Base-by-base conservation (phyloP, 2,329 filamentous ascomycete species). In the Aspergillus hortae region DNA sequence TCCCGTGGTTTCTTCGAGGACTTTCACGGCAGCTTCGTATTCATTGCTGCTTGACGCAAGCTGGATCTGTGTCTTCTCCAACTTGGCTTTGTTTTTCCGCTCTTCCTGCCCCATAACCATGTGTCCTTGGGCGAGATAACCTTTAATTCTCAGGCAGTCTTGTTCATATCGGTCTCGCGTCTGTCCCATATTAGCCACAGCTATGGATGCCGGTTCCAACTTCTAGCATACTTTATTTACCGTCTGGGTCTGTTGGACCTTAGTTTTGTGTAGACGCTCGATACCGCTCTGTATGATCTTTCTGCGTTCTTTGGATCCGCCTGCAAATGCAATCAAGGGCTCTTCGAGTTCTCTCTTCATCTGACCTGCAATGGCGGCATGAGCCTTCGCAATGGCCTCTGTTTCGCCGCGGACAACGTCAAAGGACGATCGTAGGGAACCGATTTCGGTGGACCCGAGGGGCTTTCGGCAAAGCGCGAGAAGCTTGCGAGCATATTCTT, bases 31-130 rank as follows among this genome's bases (percentile, higher is more conserved):
- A 47, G 84, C 84, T 71, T 99, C 92, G 68, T 99, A 99, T 64
- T 97, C 94, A 42, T 85, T 86, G 73, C 95, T 97, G 55, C 92
- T 92, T 6, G 86, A 86, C 0, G 92, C 92, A 53, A 99, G 82
- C 65, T 92, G 95, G 63, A 96, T 94, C 70, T 99, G 94, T 1
- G 94, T 97, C 81, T 99, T 99, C 72, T 99, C 94, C 41, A 99
- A 82, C 74, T 96, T 97, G 19, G 92, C 92, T 75, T 99, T 99
- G 73, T 99, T 99, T 75, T 96, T 96, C 25, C 94, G 85, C 76
- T 99, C 94, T 70, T 99, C 94, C 64, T 99, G 94, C 12, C 94
- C 94, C 94, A 99, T 99, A 52, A 99, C 94, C 94, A 99, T 99
- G 70, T 99, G 95, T 9, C 94, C 94, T 73, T 99, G 94, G 4